Evolutionary conservation across 495 filamentous ascomycete species (phyloP), one percentile per base, ranked within the genome.

Genomic region (Symbiotaphrina buchneri): DNA sequence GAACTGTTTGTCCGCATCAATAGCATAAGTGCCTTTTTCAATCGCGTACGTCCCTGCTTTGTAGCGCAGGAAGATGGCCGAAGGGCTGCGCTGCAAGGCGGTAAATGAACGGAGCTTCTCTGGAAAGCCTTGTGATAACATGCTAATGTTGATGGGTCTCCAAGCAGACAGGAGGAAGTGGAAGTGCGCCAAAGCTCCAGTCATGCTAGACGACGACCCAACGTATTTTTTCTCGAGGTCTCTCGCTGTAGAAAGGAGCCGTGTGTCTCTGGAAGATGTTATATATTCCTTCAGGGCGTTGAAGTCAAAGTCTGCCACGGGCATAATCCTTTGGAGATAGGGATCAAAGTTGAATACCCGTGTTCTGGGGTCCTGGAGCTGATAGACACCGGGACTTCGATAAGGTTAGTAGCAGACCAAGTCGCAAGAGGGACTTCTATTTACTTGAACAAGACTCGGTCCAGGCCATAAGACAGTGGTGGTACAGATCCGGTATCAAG

Each of bases 191-290:
- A 99, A 61, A 27, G 71, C 68, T 2, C 72, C 62, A 3, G 84
- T 93, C 83, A 92, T 94, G 49, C 82, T 93, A 1, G 87, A 95
- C 4, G 87, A 92, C 15, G 87, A 95, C 6, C 90, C 90, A 2
- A 81, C 63, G 44, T 92, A 99, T 43, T 79, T 90, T 43, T 75
- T 83, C n/a, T 55, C 45, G 22, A 72, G 45, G 16, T 67, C 45
- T 29, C 54, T 53, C 1, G 83, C 78, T n/a, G 80, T 60, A 4
- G 51, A 33, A 5, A 65, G 58, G 16, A 95, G 65, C 1, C 52
- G 64, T 3, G 53, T 48, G 45, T 99, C 87, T 42, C 71, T 67
- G 2, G 90, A 95, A 1, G 85, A 91, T 0, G 83, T 87, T 38
- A 92, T 67, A 43, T 87, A 95, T 17, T 65, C 54, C 46, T 77